phyloP scores from a whole-genome alignment of 2,329 filamentous ascomycete species.

The Purpureocillium lavendulum region DNA sequence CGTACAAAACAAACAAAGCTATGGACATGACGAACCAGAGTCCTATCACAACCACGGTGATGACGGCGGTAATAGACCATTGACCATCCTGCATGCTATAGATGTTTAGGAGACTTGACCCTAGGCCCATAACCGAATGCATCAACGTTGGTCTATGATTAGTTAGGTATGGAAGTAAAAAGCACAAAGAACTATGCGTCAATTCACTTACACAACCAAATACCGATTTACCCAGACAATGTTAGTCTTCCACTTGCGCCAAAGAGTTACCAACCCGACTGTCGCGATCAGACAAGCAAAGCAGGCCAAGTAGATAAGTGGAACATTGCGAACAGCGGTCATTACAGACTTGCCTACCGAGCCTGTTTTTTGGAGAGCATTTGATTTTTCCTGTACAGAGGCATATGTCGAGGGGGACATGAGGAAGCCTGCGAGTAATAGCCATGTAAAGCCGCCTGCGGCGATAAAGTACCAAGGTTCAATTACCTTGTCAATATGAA shows the following conservation, averaged over 20 bases:
- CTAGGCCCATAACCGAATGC: conserved; percentile 1
- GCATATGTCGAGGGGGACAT: conserved; percentile 3
- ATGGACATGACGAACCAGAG: conserved; percentile 2
- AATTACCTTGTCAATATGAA: conserved; percentile 3
- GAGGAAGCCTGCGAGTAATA: conserved; percentile 2
- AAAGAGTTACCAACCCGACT: background rate
- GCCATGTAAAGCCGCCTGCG: conserved; percentile 1
- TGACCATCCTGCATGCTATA: conserved; percentile 4
- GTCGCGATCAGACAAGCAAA: conserved; percentile 3
- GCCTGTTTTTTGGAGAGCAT: background rate
- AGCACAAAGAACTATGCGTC: background rate
- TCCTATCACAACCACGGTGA: conserved; percentile 1
- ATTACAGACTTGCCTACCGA: conserved; percentile 1
- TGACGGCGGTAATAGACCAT: conserved; percentile 3
- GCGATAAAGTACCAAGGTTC: background rate
- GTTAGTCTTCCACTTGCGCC: conserved; percentile 1
- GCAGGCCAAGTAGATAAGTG: conserved; percentile 2
- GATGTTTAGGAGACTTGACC: conserved; percentile 2
- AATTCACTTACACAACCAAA: conserved; percentile 1
- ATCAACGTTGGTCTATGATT: conserved; percentile 1
- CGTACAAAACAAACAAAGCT: conserved; percentile 1
- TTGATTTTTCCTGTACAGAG: conserved; percentile 2
- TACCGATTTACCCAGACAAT: conserved; percentile 3
- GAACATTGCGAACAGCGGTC: conserved; percentile 2
- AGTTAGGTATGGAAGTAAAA: background rate